Base-by-base conservation (phyloP, 495 filamentous ascomycete genomes). In the Apiosordaria backusii region DNA sequence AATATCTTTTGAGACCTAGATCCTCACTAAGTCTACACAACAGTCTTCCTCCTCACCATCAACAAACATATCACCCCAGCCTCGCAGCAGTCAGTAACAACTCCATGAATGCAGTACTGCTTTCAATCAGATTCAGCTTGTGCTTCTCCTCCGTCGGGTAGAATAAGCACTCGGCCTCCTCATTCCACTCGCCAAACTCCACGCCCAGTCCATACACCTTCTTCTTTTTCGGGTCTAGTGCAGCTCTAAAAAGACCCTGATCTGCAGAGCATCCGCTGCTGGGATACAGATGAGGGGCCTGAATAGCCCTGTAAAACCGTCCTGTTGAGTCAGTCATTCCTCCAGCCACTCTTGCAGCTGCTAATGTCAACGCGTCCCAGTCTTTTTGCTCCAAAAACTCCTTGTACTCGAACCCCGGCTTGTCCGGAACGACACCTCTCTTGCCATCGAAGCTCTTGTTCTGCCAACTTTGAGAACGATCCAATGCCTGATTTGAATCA, bases 381-480 rank as follows among this genome's bases (percentile, higher is more conserved):
- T 53, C 40, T 9, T 40, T 27, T 18, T 62, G 65, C 45, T 26
- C 50, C 5, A 62, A 25, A 24, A 62, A 66, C 23, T 66, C 65
- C 22, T 62, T 62, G 65, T 62, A 66, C 50, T n/a, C 59, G 19
- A 18, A 24, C n/a, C 50, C 50, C 7, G 26, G 45, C 5, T 50
- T 26, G 6, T 66, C 65, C 2, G 65, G 65, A 6, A 66, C 52
- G 7, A 62, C 52, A 9, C 65, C 65, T 21, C 65, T 59, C 23
- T 66, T 62, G n/a, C 54, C 59, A 27, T 66, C 65, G n/a, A 54
- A 66, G 16, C 29, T 35, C n/a, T 50, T 24, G 53, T 66, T 66
- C 5, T 9, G 9, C 18, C 59, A 26, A 59, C 50, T 66, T 50
- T 45, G 24, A 1, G 16, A 4, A 18, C 25, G 24, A 25, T 66